Evolutionary conservation across 768 basidiomycete genomes (phyloP), one percentile per base, ranked within the genome.

Genomic region (Hydnum rufescens): DNA sequence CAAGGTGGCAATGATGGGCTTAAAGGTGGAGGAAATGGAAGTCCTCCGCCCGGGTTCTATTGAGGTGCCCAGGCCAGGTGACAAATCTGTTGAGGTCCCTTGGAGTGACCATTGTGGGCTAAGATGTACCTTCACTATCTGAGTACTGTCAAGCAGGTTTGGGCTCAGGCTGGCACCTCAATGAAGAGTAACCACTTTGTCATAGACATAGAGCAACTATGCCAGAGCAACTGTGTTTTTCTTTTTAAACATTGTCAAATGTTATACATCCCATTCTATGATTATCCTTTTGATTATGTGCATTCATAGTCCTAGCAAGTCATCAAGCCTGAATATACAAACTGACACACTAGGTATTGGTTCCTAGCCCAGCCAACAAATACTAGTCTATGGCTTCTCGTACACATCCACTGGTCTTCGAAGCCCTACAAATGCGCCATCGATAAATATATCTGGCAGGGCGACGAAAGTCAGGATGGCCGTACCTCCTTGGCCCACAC

Each of bases 401-500:
- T 82, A 83, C 30, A 82, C 58, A 57, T 82, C 76, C 3, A 86
- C 71, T 0, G 77, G 72, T 22, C 80, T 68, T 54, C 70, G 66
- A 58, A 81, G 80, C 1, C 78, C 78, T 77, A 53, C 42, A 55
- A 57, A 23, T 28, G 36, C 50, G 31, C 4, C 25, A 2, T 5
- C 22, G 13, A 2, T 3, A n/a, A 28, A 5, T 18, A 52, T 19
- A 16, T 8, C 16, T 23, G n/a, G n/a, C 32, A 6, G 30, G 26
- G 19, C 53, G 6, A 32, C 32, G 67, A 64, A 77, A 6, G 83
- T 67, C 8, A 82, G 61, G 3, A 77, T 70, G 29, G 80, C 80
- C 73, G 42, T 56, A 80, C 82, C 80, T 60, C 77, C 80, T 64
- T 82, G 76, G 2, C 80, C 80, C 4, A 70, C 64, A 4, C 64